Evolutionary conservation across 805 yeast species (phyloP), one percentile per base, ranked within the genome.

Genomic region (Starmerella apicola): DNA sequence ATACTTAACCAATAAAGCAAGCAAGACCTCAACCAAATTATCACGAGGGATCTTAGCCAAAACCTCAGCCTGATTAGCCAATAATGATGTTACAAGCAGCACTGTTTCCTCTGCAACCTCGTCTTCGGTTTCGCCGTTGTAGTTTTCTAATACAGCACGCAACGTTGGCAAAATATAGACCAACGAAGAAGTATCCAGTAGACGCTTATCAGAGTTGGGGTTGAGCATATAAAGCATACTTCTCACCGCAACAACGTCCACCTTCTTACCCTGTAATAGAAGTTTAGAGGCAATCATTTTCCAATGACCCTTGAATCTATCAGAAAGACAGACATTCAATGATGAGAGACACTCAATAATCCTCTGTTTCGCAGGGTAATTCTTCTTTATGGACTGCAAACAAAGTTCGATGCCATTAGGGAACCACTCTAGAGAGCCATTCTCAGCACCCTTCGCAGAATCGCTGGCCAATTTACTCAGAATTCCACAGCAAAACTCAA

Each of bases 81-180:
- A 65, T 51, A 86, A 59, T 0, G 88, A 80, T 42, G 88, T 63
- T 36, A 81, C 59, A 36, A 85, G 63, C 51, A 82, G 88, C 56
- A 85, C 96, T 58, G 86, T 95, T 54, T 81, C 85, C n/a, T 82
- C 94, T 40, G 83, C 88, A 19, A 21, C 37, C 20, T 44, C 45
- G 23, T 49, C 46, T 5, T 30, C 48, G 2, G 13, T 12, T 5
- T 25, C 41, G 4, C 44, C 52, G 1, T 39, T 32, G 25, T 23
- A 45, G 26, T 36, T 51, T 10, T 50, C 60, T 48, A 85, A 62
- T 6, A 82, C 81, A 40, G 70, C 70, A 13, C 74, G 71, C 35
- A 88, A 59, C 46, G 88, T 61, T 1, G 97, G 96, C 34, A 84
- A 62, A 16, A 81, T 57, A 56, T 81, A 91, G 31, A 78, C 72